Base-by-base conservation (phyloP, 106 monocot species). In the Chionographis japonica region DNA sequence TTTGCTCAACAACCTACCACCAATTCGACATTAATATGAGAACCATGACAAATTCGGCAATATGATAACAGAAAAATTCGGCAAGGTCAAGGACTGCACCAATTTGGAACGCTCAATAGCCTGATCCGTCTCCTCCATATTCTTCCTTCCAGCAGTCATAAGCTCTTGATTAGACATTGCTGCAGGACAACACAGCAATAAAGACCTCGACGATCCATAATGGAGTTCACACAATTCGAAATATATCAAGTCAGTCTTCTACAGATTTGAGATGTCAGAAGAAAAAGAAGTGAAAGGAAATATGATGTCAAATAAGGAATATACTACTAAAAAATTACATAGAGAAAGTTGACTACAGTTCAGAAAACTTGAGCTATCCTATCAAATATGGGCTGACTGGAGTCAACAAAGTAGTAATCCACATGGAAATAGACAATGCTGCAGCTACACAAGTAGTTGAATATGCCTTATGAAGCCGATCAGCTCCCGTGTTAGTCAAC, bases 121-220 rank as follows among this genome's bases (percentile, higher is more conserved):
- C 72, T 97, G 95, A 74, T 97, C 95, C 49, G 92, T 97, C 55
- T 97, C 84, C 71, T 92, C 92, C 88, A 97, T 92, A 9, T 72
- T 70, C 67, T 84, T 92, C 63, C 52, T 92, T 67, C 95, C 95
- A 68, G 75, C 70, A 80, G 71, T 51, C 35, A 97, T 68, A 60
- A 97, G 86, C 75, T 97, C 84, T 66, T 86, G 92, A 82, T 92
- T 97, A 27, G 82, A 71, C 95, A 97, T 92, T 74, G 80, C 95
- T 97, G 81, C 65, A 80, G 27, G 37, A 71, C 19, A 57, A 18
- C 5, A 68, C 12, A 61, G 12, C 39, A 20, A 12, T 27, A n/a
- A 20, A 50, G 46, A 56, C 40, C 13, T 46, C 9, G 46, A 46
- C 5, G 9, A 46, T 46, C 5, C 46, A 46, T 46, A 46, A 5